A percentile compares a stretch with the other conserved stretches of the same genome.
Evolutionary conservation across 2,329 filamentous ascomycete genomes (phyloP).

Genomic region (Ceratocystis variospora): DNA sequence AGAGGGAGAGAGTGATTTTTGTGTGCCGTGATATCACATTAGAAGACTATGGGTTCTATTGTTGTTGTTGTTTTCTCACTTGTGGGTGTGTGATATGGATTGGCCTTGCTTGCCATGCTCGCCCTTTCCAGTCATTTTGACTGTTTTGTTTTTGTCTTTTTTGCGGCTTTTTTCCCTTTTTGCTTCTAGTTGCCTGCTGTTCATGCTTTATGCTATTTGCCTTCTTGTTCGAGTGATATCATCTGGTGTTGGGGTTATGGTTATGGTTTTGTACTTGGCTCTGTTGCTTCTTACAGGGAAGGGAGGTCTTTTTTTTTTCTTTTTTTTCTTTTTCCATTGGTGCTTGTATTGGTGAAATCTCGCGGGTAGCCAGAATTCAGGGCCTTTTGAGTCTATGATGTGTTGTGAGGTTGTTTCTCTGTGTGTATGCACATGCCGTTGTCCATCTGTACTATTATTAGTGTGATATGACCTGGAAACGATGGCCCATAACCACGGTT

Average conservation of each 20-base stretch:
- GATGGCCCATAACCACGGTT: too few species aligned
- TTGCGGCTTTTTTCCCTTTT: background rate
- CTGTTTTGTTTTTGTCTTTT: conserved; percentile 2
- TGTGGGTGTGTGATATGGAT: background rate
- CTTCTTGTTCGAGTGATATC: background rate
- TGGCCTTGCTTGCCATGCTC: background rate
- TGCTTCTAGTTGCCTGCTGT: background rate
- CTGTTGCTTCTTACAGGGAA: too few species aligned
- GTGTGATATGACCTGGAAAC: too few species aligned
- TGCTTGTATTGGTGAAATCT: too few species aligned
- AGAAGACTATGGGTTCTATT: background rate
- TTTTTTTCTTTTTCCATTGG: background rate
- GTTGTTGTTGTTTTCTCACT: background rate
- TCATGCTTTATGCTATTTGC: background rate
- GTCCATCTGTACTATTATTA: too few species aligned
- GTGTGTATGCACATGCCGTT: too few species aligned
- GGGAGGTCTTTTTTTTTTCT: background rate
- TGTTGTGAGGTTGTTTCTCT: too few species aligned
- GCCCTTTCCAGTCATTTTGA: background rate
- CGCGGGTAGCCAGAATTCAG: too few species aligned
- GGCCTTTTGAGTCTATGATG: too few species aligned
- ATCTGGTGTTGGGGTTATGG: background rate
- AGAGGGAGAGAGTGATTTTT: background rate
- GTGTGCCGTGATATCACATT: background rate
- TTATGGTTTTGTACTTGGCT: background rate